These are phyloP conservation scores for Phyllosticta citribraziliensis DNA, from an alignment of 2,329 filamentous ascomycete genomes.

Conservation along the genomic window DNA sequence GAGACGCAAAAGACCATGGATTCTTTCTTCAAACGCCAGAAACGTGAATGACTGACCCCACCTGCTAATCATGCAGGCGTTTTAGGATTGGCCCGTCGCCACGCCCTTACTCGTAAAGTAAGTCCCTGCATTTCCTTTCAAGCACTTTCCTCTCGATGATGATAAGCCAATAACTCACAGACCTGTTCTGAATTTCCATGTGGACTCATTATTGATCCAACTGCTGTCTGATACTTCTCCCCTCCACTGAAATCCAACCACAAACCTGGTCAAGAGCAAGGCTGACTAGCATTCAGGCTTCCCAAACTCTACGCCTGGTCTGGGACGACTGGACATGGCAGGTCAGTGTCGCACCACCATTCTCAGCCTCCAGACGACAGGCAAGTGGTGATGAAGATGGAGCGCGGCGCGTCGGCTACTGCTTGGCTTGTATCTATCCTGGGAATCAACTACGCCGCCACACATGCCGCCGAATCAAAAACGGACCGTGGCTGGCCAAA, in stretches of 20 bases:
- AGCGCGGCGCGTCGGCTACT: background rate
- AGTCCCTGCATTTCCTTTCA: slow-evolving; percentile 8
- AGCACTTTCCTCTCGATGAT: slow-evolving; percentile 33
- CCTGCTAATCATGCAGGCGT: background rate
- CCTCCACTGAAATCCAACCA: background rate
- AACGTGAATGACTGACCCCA: slow-evolving; percentile 22
- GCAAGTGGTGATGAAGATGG: background rate
- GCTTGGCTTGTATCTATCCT: background rate
- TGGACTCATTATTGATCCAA: slow-evolving; percentile 65
- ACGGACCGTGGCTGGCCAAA: background rate
- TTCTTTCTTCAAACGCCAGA: slow-evolving; percentile 61
- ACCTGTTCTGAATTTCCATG: slow-evolving; percentile 68
- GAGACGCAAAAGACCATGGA: slow-evolving; percentile 65
- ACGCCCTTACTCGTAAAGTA: slow-evolving; percentile 9
- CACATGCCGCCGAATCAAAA: background rate
- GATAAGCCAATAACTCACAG: slow-evolving; percentile 59
- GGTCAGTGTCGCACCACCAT: background rate
- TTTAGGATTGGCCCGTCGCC: background rate
- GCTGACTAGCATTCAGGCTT: background rate
- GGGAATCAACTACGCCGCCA: background rate
- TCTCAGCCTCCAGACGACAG: background rate
- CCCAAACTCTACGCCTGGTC: background rate
- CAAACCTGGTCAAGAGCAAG: background rate
- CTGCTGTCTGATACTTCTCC: slow-evolving; percentile 61
- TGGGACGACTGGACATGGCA: background rate